Conservation (phyloP, 331 rosid species). For the Acacia pycnantha region DNA sequence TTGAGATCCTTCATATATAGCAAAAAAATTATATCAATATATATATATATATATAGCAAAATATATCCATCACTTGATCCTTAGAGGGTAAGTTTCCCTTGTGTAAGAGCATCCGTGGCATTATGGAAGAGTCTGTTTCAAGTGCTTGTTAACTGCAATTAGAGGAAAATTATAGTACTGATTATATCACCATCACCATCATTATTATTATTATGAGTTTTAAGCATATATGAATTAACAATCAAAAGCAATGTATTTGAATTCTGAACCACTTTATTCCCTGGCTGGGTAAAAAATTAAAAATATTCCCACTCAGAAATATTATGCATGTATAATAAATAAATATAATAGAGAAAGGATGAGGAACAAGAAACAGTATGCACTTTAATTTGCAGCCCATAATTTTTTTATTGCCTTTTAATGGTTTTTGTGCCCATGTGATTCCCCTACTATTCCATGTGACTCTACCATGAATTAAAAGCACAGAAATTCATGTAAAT, state of each 20-base stretch:
- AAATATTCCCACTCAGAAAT: neutral
- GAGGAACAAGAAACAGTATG: neutral
- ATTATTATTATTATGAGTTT: neutral
- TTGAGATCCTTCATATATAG: neutral
- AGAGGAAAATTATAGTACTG: neutral
- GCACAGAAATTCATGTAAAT: neutral
- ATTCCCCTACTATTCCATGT: constrained; percentile 9
- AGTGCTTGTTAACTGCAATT: neutral
- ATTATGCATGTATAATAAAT: neutral
- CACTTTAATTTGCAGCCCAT: neutral
- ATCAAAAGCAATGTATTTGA: neutral
- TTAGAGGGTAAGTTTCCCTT: neutral
- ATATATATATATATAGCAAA: too few relatives aligned
- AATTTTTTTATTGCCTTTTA: neutral
- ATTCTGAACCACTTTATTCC: neutral
- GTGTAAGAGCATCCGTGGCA: neutral
- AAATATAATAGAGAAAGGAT: neutral
- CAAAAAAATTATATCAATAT: too few relatives aligned
- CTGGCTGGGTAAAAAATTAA: neutral
- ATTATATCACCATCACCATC: neutral
- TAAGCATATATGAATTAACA: neutral
- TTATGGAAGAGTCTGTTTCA: neutral
- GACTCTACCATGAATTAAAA: neutral
- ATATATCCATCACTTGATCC: neutral
- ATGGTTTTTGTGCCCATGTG: constrained; percentile 20